Conservation (phyloP, 768 basidiomycete species). For the Leucocoprinus birnbaumii region DNA sequence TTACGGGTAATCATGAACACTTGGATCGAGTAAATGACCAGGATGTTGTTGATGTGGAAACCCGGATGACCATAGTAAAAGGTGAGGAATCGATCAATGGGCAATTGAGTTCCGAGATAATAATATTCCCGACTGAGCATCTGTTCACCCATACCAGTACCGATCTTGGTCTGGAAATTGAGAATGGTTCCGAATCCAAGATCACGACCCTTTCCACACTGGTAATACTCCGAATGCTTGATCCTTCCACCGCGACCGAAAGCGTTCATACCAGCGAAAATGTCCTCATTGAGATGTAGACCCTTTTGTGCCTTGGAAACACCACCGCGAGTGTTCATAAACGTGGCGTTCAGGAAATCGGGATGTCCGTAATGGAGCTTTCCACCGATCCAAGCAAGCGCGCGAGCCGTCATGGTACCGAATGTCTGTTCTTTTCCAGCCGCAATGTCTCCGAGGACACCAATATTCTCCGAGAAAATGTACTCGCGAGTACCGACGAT, state of each 20-base stretch:
- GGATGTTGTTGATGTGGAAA: slow-evolving; percentile 99
- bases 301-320: slow-evolving; percentile 99
- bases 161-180: slow-evolving; percentile 99
- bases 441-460: slow-evolving; percentile 97
- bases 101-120: slow-evolving; percentile 96
- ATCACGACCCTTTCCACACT: slow-evolving; percentile 99
- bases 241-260: slow-evolving; percentile 97
- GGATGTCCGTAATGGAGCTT: slow-evolving; percentile 99
- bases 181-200: slow-evolving; percentile 98
- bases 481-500: slow-evolving; percentile 99
- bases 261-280: slow-evolving; percentile 99
- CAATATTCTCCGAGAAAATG: slow-evolving; percentile 99
- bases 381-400: slow-evolving; percentile 95
- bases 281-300: slow-evolving; percentile 98
- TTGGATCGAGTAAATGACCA: slow-evolving; percentile 97
- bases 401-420: slow-evolving; percentile 95
- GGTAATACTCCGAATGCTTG: slow-evolving; percentile 99
- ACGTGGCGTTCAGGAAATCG: slow-evolving; percentile 96
- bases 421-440: slow-evolving; percentile 99
- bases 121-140: slow-evolving; percentile 99
- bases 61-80: slow-evolving; percentile 99
- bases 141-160: slow-evolving; percentile 99
- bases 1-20: slow-evolving; percentile 93
- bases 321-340: slow-evolving; percentile 98
- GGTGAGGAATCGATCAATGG: slow-evolving; percentile 97